These are phyloP conservation scores for Dendrobium catenatum DNA, from an alignment of 106 monocot genomes.

Conservation along the genomic window DNA sequence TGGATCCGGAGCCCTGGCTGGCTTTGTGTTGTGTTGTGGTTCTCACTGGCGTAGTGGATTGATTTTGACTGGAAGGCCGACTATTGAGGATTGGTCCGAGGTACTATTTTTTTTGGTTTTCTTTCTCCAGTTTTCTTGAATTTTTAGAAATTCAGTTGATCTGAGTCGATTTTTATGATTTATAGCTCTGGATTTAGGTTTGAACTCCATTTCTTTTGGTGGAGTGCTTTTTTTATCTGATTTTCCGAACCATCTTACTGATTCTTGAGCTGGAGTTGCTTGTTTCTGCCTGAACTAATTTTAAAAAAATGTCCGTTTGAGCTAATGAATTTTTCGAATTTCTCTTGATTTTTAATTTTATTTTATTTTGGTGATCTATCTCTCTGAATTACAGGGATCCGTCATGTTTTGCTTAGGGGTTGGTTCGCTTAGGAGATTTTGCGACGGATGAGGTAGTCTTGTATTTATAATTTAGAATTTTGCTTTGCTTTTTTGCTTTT, in stretches of 20 bases:
- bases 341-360: neutral
- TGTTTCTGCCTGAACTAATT: neutral
- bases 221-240: neutral
- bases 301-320: neutral
- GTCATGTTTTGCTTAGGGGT: neutral
- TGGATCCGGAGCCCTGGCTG: neutral
- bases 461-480: slow-evolving; percentile 2
- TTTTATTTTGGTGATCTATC: neutral
- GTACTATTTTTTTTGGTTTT: neutral
- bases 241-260: slow-evolving; percentile 3
- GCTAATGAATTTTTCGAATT: slow-evolving; percentile 1
- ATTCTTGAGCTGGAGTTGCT: neutral
- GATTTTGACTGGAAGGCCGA: neutral
- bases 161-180: neutral
- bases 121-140: neutral
- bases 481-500: slow-evolving; percentile 1
- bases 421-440: neutral
- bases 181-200: neutral
- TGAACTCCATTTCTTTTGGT: neutral
- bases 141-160: slow-evolving; percentile 1
- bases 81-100: neutral
- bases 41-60: neutral
- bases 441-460: neutral
- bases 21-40: neutral
- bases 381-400: neutral